Base-by-base conservation (phyloP, 306 rosid genomes). In the Cucumis cinereus region DNA sequence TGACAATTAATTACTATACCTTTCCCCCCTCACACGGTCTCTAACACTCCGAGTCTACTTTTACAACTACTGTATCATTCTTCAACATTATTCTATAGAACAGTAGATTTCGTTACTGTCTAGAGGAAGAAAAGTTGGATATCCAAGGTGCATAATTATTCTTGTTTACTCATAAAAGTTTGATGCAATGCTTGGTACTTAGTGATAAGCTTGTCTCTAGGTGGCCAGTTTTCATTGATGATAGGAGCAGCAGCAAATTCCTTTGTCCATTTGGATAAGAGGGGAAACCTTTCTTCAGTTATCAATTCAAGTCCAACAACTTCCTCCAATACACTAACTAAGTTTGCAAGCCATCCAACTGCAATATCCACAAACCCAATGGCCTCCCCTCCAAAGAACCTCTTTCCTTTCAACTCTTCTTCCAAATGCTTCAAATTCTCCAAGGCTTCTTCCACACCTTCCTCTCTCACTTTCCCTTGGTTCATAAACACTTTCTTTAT, bases 141-240 rank as follows among this genome's bases (percentile, higher is more conserved):
- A 60, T 60, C 7, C 16, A 15, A 30, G 16, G 71, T 17, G 35
- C 70, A 17, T 40, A 66, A 20, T 20, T 20, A 40, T 66, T 35
- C 20, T 43, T 22, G 55, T 68, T 68, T 43, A 13, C 3, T 68
- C 12, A 68, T 68, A 3, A 3, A 22, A 7, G 3, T 23, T 68
- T 68, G 74, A 43, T 41, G 22, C 54, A 68, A 2, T 1, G 54
- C 81, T 17, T 59, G 72, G 75, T 5, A 77, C 43, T 28, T 81
- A 72, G 60, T 16, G 55, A 84, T 6, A 13, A 84, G 83, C 40
- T 77, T 77, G 36, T 77, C 83, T 23, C 67, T 74, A 9, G 79
- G 38, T 11, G 81, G 85, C 83, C 76, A 84, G 14, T 24, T 82
- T 28, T 82, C 76, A 38, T 75, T 79, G 71, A 84, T 79, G 38